Evolutionary conservation across 352 stramenopile genomes (phyloP).

Genomic region (Globisporangium alternatum): DNA sequence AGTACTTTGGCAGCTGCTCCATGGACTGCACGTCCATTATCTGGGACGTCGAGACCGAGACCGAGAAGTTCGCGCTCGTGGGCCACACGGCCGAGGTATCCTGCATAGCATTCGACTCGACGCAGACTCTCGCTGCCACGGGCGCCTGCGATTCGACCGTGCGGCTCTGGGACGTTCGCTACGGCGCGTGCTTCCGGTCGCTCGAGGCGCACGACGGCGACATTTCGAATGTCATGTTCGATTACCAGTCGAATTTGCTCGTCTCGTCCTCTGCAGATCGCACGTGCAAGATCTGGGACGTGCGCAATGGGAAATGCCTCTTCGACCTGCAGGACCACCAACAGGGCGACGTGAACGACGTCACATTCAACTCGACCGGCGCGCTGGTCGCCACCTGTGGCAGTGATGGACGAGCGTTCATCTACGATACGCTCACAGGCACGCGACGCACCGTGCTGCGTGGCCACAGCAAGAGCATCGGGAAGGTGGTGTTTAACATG

Average conservation of each 20-base stretch:
- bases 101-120: constrained; percentile 55
- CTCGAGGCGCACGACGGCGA: constrained; percentile 55
- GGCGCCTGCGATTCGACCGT: constrained; percentile 68
- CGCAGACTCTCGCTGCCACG: constrained; percentile 43
- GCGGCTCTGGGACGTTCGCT: constrained; percentile 68
- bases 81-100: constrained; percentile 70
- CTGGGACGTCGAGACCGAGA: constrained; percentile 60
- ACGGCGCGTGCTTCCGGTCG: constrained; percentile 67
- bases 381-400: constrained; percentile 56
- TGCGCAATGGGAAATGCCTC: constrained; percentile 53
- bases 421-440: constrained; percentile 75
- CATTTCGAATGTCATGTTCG: constrained; percentile 62
- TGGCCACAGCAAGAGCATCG: constrained; percentile 49
- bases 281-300: constrained; percentile 73
- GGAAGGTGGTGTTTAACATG: constrained; percentile 60
- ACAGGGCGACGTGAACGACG: constrained; percentile 44
- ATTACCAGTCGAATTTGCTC: constrained; percentile 53
- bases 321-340: constrained; percentile 57
- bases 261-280: constrained; percentile 52
- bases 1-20: constrained; percentile 63
- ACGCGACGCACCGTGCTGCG: constrained; percentile 38
- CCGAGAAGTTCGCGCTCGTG: constrained; percentile 34
- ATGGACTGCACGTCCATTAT: constrained; percentile 69
- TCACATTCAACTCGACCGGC: constrained; percentile 63
- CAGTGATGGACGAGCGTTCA: constrained; percentile 45